Conservation (phyloP, 208 protist species). For the Angomonas ambiguus region DNA sequence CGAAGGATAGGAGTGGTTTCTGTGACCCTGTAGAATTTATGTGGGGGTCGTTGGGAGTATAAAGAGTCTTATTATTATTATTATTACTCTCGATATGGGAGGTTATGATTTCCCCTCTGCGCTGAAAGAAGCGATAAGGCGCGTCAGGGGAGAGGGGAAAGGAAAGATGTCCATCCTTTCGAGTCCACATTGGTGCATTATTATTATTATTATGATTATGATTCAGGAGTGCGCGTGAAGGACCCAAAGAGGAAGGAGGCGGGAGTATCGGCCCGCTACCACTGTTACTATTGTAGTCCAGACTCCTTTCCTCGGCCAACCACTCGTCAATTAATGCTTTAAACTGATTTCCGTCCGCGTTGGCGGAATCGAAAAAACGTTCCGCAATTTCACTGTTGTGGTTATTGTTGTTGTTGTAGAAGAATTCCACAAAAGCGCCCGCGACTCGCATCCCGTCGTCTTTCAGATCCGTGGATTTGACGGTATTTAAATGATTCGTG, state of each 20-base stretch:
- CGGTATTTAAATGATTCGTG: background rate
- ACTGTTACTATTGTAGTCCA: too few species aligned
- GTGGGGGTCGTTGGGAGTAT: too few species aligned
- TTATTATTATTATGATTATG: background rate
- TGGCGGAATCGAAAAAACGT: background rate
- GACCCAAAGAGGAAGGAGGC: background rate
- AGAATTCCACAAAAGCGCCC: background rate
- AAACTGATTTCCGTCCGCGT: background rate
- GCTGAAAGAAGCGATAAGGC: too few species aligned
- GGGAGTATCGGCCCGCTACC: too few species aligned
- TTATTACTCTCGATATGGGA: too few species aligned
- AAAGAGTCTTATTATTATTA: too few species aligned
- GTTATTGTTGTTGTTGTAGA: background rate
- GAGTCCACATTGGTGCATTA: too few species aligned
- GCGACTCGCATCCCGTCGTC: slow-evolving; percentile 6
- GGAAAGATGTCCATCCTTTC: too few species aligned
- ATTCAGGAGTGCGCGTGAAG: background rate
- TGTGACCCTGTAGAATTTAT: background rate
- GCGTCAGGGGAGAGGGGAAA: too few species aligned
- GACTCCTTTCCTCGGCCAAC: background rate
- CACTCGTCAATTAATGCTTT: background rate
- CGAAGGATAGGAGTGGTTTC: background rate
- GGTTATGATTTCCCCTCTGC: too few species aligned
- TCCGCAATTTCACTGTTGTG: slow-evolving; percentile 1
- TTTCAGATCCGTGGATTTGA: background rate